Base-by-base conservation (phyloP, 805 yeast species). In the Alloascoidea africana region DNA sequence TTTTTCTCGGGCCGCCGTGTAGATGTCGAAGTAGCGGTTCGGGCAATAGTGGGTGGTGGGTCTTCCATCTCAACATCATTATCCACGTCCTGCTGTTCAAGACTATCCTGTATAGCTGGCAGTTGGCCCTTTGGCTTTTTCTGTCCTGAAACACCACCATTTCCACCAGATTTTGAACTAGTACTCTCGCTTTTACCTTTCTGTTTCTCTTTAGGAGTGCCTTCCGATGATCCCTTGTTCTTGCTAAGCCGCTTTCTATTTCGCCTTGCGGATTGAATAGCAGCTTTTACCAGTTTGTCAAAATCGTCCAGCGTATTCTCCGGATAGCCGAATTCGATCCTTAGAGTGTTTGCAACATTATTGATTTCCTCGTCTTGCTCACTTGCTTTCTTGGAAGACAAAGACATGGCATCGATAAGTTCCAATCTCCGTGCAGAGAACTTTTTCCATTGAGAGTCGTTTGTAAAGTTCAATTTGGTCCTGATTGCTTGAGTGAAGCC, bases 391-490 rank as follows among this genome's bases (percentile, higher is more conserved):
- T 73, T 71, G 14, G 71, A 59, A 43, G 75, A 68, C 40, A 75
- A 58, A 36, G 71, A 63, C 56, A 68, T 65, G 16, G 80, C 70
- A 52, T 87, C 96, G 33, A 91, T 91, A 39, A 91, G 65, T 56
- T 86, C 95, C 16, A 91, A 63, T 41, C 98, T 63, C 40, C 97
- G 66, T 1, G 93, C 84, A n/a, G 91, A 79, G 54, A 91, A 89
- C 47, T 74, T 69, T 53, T 83, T 84, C 98, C 98, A 91, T 39
- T 69, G 66, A 33, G 73, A 63, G 42, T 84, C 94, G 53, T 91
- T 96, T 5, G 64, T 64, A 58, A 91, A 91, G 38, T 76, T 70
- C 35, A 91, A 65, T 48, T 71, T 69, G 30, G 60, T 56, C 18
- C 91, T 60, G 13, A 81, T 74, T 4, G 66, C 56, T 46, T 68